Conservation (phyloP, 306 rosid genomes). For the Oxytropis ochrocephala region DNA sequence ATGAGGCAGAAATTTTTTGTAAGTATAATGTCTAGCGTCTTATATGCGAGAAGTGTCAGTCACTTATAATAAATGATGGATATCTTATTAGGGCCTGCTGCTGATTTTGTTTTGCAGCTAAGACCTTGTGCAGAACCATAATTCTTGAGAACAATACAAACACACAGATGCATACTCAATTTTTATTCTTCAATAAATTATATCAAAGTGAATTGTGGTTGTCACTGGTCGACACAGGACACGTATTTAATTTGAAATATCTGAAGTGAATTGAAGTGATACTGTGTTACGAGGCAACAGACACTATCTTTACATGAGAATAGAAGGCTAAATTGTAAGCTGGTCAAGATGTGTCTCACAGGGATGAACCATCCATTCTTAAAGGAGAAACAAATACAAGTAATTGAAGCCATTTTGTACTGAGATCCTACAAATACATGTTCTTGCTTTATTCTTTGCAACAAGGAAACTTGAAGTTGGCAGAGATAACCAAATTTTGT, state of each 20-base stretch:
- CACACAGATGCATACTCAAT: too few species aligned
- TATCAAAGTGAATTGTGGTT: too few species aligned
- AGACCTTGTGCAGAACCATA: not conserved
- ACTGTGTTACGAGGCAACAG: too few species aligned
- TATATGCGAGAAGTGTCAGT: not conserved
- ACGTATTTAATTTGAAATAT: too few species aligned
- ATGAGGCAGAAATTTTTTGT: too few species aligned
- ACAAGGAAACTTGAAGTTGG: not conserved
- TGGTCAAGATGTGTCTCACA: not conserved
- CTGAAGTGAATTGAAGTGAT: too few species aligned
- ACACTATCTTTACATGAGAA: not conserved
- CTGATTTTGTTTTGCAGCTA: conserved; percentile 6
- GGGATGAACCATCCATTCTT: not conserved
- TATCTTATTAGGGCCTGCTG: not conserved
- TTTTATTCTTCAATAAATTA: too few species aligned
- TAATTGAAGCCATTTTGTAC: not conserved
- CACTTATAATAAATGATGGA: not conserved
- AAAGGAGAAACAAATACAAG: not conserved
- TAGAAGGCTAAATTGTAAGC: conserved; percentile 7
- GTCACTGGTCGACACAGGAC: too few species aligned
- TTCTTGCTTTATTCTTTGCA: not conserved
- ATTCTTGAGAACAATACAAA: too few species aligned
- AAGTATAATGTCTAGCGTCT: conserved; percentile 40
- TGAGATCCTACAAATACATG: not conserved
- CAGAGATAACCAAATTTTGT: not conserved